Base-by-base conservation (phyloP, 164 flowering plant species). In the Pachysandra terminalis region DNA sequence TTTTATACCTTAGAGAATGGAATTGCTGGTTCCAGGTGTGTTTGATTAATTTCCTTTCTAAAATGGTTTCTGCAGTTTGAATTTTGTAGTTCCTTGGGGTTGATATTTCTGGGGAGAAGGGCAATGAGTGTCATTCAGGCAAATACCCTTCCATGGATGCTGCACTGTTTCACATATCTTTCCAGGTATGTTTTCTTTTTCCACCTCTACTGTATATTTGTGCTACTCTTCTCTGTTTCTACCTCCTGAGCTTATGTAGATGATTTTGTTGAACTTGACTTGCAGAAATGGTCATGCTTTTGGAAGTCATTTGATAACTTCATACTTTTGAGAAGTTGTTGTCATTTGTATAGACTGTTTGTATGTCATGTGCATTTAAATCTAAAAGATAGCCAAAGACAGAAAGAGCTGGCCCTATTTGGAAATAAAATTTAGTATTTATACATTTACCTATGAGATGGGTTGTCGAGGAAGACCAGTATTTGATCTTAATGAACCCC, bases 391-490 rank as follows among this genome's bases (percentile, higher is more conserved):
- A 75, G 64, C 59, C 59, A 55, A 60, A 32, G 19, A 64, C 59
- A 63, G 60, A 14, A 53, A 15, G 59, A 14, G 63, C 32, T 65
- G 14, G 23, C 45, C 37, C 40, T 64, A 24, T 61, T 79, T 71
- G 76, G 73, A 67, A 59, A 54, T 63, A 68, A 8, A 41, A 32
- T 73, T 55, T 75, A 61, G 74, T 75, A 73, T 88, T 62, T 81
- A 86, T 86, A 83, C 82, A 61, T 80, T 67, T 83, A 65, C 69
- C 56, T 80, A 73, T 63, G 82, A 80, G 68, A 89, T 87, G 91
- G 87, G 84, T 56, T 84, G 85, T 71, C 82, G 82, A 72, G 87
- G 90, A 80, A 82, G 77, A 76, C 80, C 72, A 68, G 57, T 83
- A 84, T n/a, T n/a, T n/a, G n/a, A n/a, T n/a, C n/a, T n/a, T n/a